Evolutionary conservation across 371 early-diverging fungal species (phyloP), one percentile per base, ranked within the genome.

Genomic region (Syncephalastrum contaminatum): DNA sequence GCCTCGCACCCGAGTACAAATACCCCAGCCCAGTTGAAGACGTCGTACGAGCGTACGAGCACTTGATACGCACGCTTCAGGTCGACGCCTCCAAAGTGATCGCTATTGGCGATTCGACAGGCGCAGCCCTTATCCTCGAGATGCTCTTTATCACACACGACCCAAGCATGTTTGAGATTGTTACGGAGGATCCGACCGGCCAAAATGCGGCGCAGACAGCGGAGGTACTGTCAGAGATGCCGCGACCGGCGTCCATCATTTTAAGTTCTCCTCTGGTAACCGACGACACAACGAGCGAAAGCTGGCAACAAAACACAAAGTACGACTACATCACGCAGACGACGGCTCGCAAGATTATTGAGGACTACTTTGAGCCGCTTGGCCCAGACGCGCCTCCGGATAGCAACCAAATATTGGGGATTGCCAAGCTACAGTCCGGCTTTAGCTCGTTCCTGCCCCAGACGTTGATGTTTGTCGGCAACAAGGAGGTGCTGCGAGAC

Each of bases 21-120:
- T 79, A 79, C 43, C 79, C 79, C 18, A 67, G 69, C 20, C 72
- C 79, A 14, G 65, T 75, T 3, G 75, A 79, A 49, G 79, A 79
- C 55, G 62, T 75, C 1, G 73, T 79, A 6, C 58, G 66, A 13
- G 76, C 75, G 4, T 79, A 79, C 53, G 74, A 75, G 27, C 61
- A 72, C 43, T 51, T 79, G 16, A 56, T 64, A 15, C 56, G 62
- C 19, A 53, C 43, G 4, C 15, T 78, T 15, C 53, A 57, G 15
- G 63, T 79, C 1, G 50, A 63, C 7, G 53, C 59, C 13, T 57
- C 61, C 45, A 75, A 72, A 43, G 48, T 79, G 14, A 51, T 79
- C 40, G 66, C 64, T 3, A 55, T 65, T 16, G 79, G 79, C 19
- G 79, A 75, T 44, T 64, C 65, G 8, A 72, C 72, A 6, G 79